Base-by-base conservation (phyloP, 345 rosid genomes). In the Hypericum perforatum region DNA sequence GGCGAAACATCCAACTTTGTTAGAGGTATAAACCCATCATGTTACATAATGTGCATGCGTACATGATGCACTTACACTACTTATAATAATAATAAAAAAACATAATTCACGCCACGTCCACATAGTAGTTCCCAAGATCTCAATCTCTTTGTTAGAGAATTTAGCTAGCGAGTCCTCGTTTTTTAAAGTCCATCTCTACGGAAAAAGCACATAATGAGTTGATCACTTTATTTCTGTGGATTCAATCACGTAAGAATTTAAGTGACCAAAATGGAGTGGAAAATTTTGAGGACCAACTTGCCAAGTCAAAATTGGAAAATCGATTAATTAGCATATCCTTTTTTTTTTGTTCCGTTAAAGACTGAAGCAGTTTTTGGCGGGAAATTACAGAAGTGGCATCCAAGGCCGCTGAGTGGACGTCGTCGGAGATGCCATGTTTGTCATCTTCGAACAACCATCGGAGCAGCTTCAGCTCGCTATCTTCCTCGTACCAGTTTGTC, bases 401-500 rank as follows among this genome's bases (percentile, higher is more conserved):
- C 53, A 66, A 65, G 63, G 49, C 49, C 59, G 78, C 74, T 54
- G 81, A 72, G 6, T 86, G 94, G 94, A 58, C 54, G 42, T 48
- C 64, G 32, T 65, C 73, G 8, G 95, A 81, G 56, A 61, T 76
- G 60, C 74, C 70, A n/a, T 66, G 86, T 0, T 87, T 70, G 39
- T 83, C 86, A 5, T 78, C 77, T 48, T 74, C 84, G 16, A 74
- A 62, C 68, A 78, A 61, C 65, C 76, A 72, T 49, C 63, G 63
- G 62, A 81, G 69, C 56, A 78, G 80, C 63, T 79, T 81, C 77
- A 76, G 80, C 68, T 74, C 92, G 60, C 78, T 74, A 53, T 78
- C 85, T 56, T 78, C 89, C 52, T 74, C 85, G 16, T 86, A 71
- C 83, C 50, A 15, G 58, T 43, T 45, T 62, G 42, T 39, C 53